Percentiles rank a stretch among this genome's conserved stretches.
Evolutionary conservation across 1,284 basidiomycete species (phyloP).

Genomic region (Microbotryum saponariae): DNA sequence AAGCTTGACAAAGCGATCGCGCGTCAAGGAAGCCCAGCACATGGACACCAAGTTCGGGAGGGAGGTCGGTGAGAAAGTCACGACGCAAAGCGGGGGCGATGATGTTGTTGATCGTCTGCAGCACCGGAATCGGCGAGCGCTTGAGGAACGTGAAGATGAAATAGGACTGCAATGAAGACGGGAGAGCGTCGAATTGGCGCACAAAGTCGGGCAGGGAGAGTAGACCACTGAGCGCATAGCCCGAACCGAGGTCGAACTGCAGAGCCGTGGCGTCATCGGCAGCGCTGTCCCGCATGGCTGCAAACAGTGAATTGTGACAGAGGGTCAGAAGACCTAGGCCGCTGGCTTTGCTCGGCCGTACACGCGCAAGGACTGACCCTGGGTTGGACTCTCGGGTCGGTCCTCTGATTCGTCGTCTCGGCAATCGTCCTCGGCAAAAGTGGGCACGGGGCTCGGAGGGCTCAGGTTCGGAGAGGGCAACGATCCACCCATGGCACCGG

Average conservation of each 20-base stretch:
- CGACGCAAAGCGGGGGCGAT: conserved; percentile 74
- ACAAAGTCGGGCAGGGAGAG: conserved; percentile 68
- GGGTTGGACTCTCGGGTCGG: neutral
- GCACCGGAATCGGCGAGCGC: conserved; percentile 71
- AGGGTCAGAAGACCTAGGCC: neutral
- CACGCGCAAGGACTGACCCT: neutral
- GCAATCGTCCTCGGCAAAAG: conserved; percentile 14
- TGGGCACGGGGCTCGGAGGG: conserved; percentile 27
- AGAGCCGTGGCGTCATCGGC: too few relatives aligned
- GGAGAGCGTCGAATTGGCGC: conserved; percentile 62
- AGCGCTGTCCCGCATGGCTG: too few relatives aligned
- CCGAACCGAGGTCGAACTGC: conserved; percentile 19
- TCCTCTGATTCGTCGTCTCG: neutral
- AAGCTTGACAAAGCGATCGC: conserved; percentile 65
- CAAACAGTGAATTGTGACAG: neutral
- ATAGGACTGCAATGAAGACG: conserved; percentile 68
- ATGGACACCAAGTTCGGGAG: conserved; percentile 72
- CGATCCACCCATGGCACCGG: neutral
- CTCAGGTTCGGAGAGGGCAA: conserved; percentile 27
- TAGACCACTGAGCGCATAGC: conserved; percentile 54
- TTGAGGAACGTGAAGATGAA: conserved; percentile 73
- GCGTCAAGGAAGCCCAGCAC: conserved; percentile 69
- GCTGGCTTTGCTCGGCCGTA: too few relatives aligned
- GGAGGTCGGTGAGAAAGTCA: conserved; percentile 76
- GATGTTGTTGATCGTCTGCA: conserved; percentile 71